phyloP scores from a whole-genome alignment of 331 rosid species.

The Pyrus hybrid region DNA sequence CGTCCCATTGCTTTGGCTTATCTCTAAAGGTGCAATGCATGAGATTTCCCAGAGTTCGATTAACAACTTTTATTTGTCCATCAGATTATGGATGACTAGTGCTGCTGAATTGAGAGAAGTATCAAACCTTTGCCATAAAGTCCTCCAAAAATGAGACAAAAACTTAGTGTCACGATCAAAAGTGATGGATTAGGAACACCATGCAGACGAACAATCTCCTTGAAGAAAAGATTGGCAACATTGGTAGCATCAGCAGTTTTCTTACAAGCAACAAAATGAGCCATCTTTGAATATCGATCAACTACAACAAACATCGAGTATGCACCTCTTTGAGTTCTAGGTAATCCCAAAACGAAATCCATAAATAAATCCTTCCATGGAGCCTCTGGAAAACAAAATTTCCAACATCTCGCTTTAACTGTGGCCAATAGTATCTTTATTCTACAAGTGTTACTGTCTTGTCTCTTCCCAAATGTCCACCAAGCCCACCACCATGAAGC shows the following conservation, averaged over 20 bases:
- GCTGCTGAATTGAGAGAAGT: not conserved
- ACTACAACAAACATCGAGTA: not conserved
- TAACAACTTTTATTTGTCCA: not conserved
- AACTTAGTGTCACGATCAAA: not conserved
- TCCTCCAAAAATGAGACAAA: not conserved
- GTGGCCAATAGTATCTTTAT: not conserved
- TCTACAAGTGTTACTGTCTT: not conserved
- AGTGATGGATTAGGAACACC: not conserved
- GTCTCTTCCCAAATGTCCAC: not conserved
- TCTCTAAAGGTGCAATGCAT: not conserved
- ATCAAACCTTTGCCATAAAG: not conserved
- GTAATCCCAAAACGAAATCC: not conserved
- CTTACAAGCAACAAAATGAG: not conserved
- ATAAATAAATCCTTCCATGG: not conserved
- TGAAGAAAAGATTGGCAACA: not conserved
- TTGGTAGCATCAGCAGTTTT: not conserved
- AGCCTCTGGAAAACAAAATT: not conserved
- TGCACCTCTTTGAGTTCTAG: not conserved
- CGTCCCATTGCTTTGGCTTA: not conserved
- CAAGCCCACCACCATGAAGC: not conserved
- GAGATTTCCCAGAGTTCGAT: not conserved
- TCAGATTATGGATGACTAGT: not conserved
- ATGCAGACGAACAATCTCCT: not conserved
- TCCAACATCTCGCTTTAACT: not conserved
- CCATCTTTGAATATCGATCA: not conserved